Evolutionary conservation across 805 yeast species (phyloP).

Genomic region (Teunomyces funiuensis): DNA sequence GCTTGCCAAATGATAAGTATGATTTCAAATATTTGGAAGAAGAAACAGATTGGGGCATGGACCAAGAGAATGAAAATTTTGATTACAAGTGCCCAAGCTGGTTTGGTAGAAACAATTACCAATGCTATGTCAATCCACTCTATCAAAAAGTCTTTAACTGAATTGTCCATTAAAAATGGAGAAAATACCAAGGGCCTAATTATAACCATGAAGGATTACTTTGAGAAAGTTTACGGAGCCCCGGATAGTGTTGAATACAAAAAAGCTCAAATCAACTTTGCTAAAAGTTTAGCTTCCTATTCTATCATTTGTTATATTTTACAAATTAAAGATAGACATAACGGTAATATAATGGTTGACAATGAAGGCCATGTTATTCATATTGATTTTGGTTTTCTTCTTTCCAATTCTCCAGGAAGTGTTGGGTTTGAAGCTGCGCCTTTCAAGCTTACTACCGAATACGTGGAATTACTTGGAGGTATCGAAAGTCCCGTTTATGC

Average conservation of each 20-base stretch:
- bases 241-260: slow-evolving; percentile 53
- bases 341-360: slow-evolving; percentile 96
- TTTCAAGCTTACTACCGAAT: slow-evolving; percentile 87
- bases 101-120: slow-evolving; percentile 93
- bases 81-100: slow-evolving; percentile 86
- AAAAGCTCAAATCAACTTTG: slow-evolving; percentile 82
- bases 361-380: slow-evolving; percentile 93
- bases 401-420: slow-evolving; percentile 94
- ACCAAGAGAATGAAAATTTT: slow-evolving; percentile 90
- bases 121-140: slow-evolving; percentile 94
- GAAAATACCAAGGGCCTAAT: slow-evolving; percentile 70
- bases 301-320: slow-evolving; percentile 86
- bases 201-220: slow-evolving; percentile 77
- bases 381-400: slow-evolving; percentile 91
- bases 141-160: slow-evolving; percentile 87
- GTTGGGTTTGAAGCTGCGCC: slow-evolving; percentile 98
- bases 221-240: slow-evolving; percentile 70
- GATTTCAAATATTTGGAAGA: slow-evolving; percentile 82
- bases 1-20: slow-evolving; percentile 93
- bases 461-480: slow-evolving; percentile 87
- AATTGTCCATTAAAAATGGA: slow-evolving; percentile 63
- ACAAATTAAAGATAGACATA: slow-evolving; percentile 94
- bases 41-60: slow-evolving; percentile 74
- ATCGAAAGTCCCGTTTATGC: slow-evolving; percentile 57
- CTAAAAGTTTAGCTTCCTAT: slow-evolving; percentile 85